phyloP scores from a whole-genome alignment of 768 basidiomycete genomes.

The Mycena alexandri region DNA sequence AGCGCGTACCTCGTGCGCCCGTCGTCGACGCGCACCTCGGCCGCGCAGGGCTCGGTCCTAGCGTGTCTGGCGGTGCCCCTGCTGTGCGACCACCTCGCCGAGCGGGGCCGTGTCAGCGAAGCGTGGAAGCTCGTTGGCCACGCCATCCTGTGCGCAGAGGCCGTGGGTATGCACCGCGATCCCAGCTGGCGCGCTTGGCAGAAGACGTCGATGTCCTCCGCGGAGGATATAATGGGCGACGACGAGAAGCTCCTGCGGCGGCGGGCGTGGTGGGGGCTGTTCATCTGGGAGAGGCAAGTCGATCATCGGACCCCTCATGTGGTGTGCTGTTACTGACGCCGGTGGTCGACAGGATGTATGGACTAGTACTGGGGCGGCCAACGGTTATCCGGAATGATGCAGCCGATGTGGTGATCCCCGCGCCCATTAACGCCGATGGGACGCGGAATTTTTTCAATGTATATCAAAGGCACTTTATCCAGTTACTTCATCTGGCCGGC shows the following conservation, averaged over 20 bases:
- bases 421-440: slow-evolving; percentile 47
- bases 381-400: slow-evolving; percentile 53
- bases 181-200: slow-evolving; percentile 57
- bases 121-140: slow-evolving; percentile 62
- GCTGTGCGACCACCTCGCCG: slow-evolving; percentile 59
- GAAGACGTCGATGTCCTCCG: slow-evolving; percentile 48
- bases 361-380: slow-evolving; percentile 60
- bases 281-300: slow-evolving; percentile 57
- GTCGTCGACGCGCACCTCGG: slow-evolving; percentile 50
- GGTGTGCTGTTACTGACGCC: slow-evolving; percentile 21
- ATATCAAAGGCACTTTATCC: slow-evolving; percentile 53
- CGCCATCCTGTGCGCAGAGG: slow-evolving; percentile 54
- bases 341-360: slow-evolving; percentile 51
- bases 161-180: slow-evolving; percentile 60
- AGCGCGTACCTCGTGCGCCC: slow-evolving; percentile 56
- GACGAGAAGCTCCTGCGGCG: slow-evolving; percentile 57
- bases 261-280: slow-evolving; percentile 59
- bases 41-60: slow-evolving; percentile 60
- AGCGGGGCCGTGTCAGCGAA: slow-evolving; percentile 62
- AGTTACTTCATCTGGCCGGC: slow-evolving; percentile 53
- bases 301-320: slow-evolving; percentile 13
- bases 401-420: slow-evolving; percentile 54
- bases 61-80: slow-evolving; percentile 61
- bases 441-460: slow-evolving; percentile 51
- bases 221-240: slow-evolving; percentile 39